phyloP scores from a whole-genome alignment of 495 filamentous ascomycete species.

The Xylaria flabelliformis region DNA sequence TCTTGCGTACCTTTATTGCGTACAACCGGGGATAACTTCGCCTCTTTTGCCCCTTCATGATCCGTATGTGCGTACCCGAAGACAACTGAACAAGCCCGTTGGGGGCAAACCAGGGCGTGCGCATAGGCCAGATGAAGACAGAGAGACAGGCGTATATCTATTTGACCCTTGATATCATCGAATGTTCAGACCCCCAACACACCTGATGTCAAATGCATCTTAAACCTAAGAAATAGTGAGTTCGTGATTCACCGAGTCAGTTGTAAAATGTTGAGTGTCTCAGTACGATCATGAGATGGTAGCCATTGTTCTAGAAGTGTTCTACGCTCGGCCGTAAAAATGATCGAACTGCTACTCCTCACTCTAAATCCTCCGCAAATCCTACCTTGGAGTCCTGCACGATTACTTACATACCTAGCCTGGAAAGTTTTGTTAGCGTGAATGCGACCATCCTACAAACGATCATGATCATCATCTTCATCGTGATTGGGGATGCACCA shows the following conservation, averaged over 20 bases:
- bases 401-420: slow-evolving; percentile 13
- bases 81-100: not conserved
- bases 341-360: not conserved
- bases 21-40: not conserved
- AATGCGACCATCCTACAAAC: not conserved
- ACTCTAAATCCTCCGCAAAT: slow-evolving; percentile 6
- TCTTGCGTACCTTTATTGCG: not conserved
- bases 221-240: not conserved
- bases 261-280: not conserved
- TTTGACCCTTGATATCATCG: not conserved
- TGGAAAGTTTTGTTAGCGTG: not conserved
- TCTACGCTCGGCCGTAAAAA: not conserved
- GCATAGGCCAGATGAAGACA: not conserved
- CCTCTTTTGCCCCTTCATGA: slow-evolving; percentile 9
- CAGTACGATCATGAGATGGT: not conserved
- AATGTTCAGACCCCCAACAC: not conserved
- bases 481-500: slow-evolving; percentile 2
- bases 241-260: slow-evolving; percentile 3
- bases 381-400: slow-evolving; percentile 12
- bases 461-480: slow-evolving; percentile 4
- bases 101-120: not conserved
- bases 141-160: not conserved
- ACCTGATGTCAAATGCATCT: not conserved
- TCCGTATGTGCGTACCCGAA: slow-evolving; percentile 2
- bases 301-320: slow-evolving; percentile 9